Percentiles rank a stretch among this genome's conserved stretches.
These are phyloP conservation scores for Linum lewisii DNA, from an alignment of 345 rosid genomes.

Conservation along the genomic window DNA sequence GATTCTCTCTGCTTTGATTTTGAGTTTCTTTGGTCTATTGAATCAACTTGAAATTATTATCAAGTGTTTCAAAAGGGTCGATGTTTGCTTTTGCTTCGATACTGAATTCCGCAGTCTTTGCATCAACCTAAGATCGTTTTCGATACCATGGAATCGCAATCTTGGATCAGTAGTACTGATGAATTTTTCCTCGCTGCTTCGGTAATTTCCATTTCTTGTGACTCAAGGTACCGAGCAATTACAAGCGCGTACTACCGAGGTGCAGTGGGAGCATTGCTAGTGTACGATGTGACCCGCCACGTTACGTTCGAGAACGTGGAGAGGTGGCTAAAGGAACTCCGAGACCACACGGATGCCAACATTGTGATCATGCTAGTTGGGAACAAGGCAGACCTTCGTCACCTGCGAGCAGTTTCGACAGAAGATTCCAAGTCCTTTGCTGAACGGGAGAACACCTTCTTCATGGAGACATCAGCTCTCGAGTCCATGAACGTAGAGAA, in stretches of 20 bases:
- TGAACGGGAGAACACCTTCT: conserved; percentile 20
- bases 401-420: conserved; percentile 19
- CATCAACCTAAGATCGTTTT: too few relatives aligned
- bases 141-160: too few relatives aligned
- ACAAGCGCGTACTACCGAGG: conserved; percentile 28
- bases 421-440: conserved; percentile 22
- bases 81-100: too few relatives aligned
- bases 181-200: background rate
- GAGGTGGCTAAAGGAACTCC: conserved; percentile 28
- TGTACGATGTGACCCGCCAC: conserved; percentile 24
- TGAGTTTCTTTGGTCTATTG: background rate
- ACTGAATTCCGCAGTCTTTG: too few relatives aligned
- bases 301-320: conserved; percentile 25
- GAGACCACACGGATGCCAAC: conserved; percentile 27
- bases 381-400: conserved; percentile 27
- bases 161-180: too few relatives aligned
- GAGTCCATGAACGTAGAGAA: conserved; percentile 26
- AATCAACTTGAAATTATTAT: too few relatives aligned
- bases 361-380: conserved; percentile 29
- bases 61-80: too few relatives aligned
- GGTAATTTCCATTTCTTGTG: background rate
- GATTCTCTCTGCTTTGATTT: background rate
- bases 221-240: conserved; percentile 21
- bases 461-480: conserved; percentile 30
- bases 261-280: conserved; percentile 27